Percentiles rank a stretch among this genome's conserved stretches.
These are phyloP conservation scores for Xylariaceae sp. DNA, from an alignment of 2,329 filamentous ascomycete genomes.

Conservation along the genomic window DNA sequence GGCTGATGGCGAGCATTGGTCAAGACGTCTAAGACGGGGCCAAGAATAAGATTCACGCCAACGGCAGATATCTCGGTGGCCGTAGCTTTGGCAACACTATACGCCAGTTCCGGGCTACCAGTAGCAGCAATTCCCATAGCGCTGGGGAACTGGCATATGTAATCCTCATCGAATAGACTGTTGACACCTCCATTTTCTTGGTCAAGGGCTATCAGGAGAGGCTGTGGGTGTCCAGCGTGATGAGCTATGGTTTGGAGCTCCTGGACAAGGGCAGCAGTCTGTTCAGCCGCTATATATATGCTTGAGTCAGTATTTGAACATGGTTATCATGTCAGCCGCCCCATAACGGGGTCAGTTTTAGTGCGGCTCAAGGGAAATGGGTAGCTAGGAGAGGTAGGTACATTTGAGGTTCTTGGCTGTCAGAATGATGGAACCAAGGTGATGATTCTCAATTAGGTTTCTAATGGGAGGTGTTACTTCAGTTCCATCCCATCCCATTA, in stretches of 20 bases:
- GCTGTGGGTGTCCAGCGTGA: constrained; percentile 86
- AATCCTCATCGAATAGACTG: constrained; percentile 93
- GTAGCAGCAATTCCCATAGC: constrained; percentile 97
- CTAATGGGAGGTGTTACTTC: constrained; percentile 83
- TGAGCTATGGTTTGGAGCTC: constrained; percentile 93
- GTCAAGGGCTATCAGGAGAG: constrained; percentile 88
- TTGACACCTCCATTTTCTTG: constrained; percentile 99
- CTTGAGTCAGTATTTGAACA: constrained; percentile 42
- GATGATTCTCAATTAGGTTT: constrained; percentile 80
- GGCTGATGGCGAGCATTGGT: constrained; percentile 93
- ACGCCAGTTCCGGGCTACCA: constrained; percentile 82
- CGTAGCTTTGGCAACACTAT: constrained; percentile 90
- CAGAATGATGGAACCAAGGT: constrained; percentile 86
- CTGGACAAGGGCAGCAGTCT: constrained; percentile 85
- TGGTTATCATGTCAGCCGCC: constrained; percentile 26
- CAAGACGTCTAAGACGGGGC: constrained; percentile 90
- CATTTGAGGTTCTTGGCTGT: constrained; percentile 88
- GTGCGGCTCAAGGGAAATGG: constrained; percentile 22
- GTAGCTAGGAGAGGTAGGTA: constrained; percentile 48
- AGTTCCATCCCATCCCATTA: constrained; percentile 87
- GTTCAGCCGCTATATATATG: constrained; percentile 74
- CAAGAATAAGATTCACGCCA: constrained; percentile 94
- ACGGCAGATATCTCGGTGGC: constrained; percentile 91
- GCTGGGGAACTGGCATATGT: constrained; percentile 94
- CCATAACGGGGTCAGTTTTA: constrained; percentile 2